phyloP scores from a whole-genome alignment of 768 basidiomycete genomes.

The Pleurotus citrinopileatus region DNA sequence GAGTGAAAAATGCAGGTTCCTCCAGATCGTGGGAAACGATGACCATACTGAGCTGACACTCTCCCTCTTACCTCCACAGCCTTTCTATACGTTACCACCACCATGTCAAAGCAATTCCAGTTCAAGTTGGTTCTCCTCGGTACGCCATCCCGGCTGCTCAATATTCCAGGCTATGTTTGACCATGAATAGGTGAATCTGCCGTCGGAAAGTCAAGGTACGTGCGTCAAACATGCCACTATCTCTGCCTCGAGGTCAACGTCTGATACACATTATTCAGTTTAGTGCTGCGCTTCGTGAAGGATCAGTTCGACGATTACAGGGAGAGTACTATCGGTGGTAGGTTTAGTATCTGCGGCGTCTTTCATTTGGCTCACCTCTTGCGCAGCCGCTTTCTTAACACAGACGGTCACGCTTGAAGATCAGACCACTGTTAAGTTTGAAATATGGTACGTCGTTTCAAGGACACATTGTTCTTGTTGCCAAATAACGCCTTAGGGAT shows the following conservation, averaged over 20 bases:
- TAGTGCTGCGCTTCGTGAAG: slow-evolving; percentile 95
- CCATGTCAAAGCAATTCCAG: slow-evolving; percentile 90
- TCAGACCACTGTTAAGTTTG: slow-evolving; percentile 92
- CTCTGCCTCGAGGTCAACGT: slow-evolving; percentile 9
- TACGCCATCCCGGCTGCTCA: slow-evolving; percentile 22
- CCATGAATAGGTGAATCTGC: slow-evolving; percentile 81
- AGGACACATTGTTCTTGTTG: slow-evolving; percentile 3
- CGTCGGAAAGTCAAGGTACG: slow-evolving; percentile 93
- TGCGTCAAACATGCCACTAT: neutral
- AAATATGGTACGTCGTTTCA: slow-evolving; percentile 76
- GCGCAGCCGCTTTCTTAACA: slow-evolving; percentile 92
- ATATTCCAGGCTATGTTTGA: slow-evolving; percentile 14
- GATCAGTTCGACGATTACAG: slow-evolving; percentile 95
- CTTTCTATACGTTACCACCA: slow-evolving; percentile 20
- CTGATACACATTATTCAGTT: slow-evolving; percentile 44
- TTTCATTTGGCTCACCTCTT: slow-evolving; percentile 14
- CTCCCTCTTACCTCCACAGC: slow-evolving; percentile 21
- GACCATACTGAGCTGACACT: slow-evolving; percentile 21
- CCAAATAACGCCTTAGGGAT: slow-evolving; percentile 55
- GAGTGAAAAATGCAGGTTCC: slow-evolving; percentile 17
- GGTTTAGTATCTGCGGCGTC: slow-evolving; percentile 16
- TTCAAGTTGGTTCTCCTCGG: slow-evolving; percentile 97
- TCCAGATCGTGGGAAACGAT: slow-evolving; percentile 18
- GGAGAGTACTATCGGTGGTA: slow-evolving; percentile 92
- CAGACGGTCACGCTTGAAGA: slow-evolving; percentile 92